Evolutionary conservation across 495 filamentous ascomycete genomes (phyloP).

Genomic region (Hypoxylon trugodes): DNA sequence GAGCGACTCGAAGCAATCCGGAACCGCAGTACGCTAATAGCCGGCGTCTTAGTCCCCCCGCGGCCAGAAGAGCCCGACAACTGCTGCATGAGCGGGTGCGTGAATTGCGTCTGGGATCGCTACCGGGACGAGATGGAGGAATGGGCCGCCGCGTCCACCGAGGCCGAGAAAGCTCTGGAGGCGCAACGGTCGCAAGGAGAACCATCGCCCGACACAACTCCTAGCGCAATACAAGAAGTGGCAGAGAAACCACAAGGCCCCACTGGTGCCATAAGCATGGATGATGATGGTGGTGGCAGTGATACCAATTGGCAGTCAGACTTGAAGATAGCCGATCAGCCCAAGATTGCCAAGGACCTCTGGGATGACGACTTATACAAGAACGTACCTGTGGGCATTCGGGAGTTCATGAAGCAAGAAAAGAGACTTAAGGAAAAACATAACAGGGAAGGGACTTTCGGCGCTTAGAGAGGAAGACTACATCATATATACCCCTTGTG

Average conservation of each 20-base stretch:
- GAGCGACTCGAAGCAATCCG: slow-evolving; percentile 66
- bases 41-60: slow-evolving; percentile 83
- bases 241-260: not conserved
- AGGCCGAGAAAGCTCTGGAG: slow-evolving; percentile 59
- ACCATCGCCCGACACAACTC: slow-evolving; percentile 1
- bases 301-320: slow-evolving; percentile 70
- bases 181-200: slow-evolving; percentile 30
- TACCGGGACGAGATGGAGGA: slow-evolving; percentile 91
- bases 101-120: slow-evolving; percentile 95
- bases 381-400: slow-evolving; percentile 88
- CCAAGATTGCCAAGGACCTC: slow-evolving; percentile 50
- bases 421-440: slow-evolving; percentile 87
- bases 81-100: slow-evolving; percentile 98
- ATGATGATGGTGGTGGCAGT: slow-evolving; percentile 83
- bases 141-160: slow-evolving; percentile 70
- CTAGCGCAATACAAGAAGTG: not conserved
- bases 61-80: slow-evolving; percentile 92
- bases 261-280: slow-evolving; percentile 64
- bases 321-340: slow-evolving; percentile 37
- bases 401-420: slow-evolving; percentile 97
- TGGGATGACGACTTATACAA: slow-evolving; percentile 74
- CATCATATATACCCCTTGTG: slow-evolving; percentile 19
- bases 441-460: slow-evolving; percentile 51
- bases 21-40: slow-evolving; percentile 65
- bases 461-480: slow-evolving; percentile 42